phyloP scores from a whole-genome alignment of 1,284 basidiomycete genomes.

The Wolfiporia cocos region DNA sequence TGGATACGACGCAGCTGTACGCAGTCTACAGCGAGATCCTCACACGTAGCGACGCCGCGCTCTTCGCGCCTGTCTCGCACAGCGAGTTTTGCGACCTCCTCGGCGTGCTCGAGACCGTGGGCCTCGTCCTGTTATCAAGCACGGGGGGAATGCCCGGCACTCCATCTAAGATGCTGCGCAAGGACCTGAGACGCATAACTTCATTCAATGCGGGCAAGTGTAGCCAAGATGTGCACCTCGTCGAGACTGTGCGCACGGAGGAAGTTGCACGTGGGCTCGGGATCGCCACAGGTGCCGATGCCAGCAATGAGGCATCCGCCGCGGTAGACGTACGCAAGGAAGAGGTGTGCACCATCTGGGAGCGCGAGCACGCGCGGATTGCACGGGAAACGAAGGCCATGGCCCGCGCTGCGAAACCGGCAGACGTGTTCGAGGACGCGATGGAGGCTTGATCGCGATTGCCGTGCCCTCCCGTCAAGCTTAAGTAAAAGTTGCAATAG shows the following conservation, averaged over 20 bases:
- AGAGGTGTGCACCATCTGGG: conserved; percentile 65
- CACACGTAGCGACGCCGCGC: conserved; percentile 38
- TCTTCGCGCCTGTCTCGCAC: conserved; percentile 61
- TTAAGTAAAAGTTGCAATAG: too few species aligned
- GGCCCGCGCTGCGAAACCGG: conserved; percentile 10
- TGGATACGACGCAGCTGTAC: conserved; percentile 58
- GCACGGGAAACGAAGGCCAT: conserved; percentile 44
- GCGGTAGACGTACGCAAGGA: conserved; percentile 61
- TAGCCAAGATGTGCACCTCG: conserved; percentile 47
- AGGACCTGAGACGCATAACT: conserved; percentile 44
- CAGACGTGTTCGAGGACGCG: conserved; percentile 47
- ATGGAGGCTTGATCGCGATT: conserved; percentile 49
- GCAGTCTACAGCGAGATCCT: conserved; percentile 58
- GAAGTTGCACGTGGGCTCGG: conserved; percentile 65
- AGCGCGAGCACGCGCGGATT: conserved; percentile 51
- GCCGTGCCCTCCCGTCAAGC: too few species aligned
- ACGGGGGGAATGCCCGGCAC: conserved; percentile 24
- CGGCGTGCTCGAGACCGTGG: conserved; percentile 65
- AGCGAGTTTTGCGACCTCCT: conserved; percentile 72
- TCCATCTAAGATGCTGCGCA: conserved; percentile 34
- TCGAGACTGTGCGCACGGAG: conserved; percentile 51
- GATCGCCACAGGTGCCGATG: conserved; percentile 34
- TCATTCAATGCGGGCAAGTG: conserved; percentile 45
- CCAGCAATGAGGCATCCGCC: conserved; percentile 18
- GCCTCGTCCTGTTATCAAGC: conserved; percentile 46